Percentiles rank a stretch among this genome's conserved stretches.
phyloP scores from a whole-genome alignment of 2,329 filamentous ascomycete genomes.

The Fusarium redolens region DNA sequence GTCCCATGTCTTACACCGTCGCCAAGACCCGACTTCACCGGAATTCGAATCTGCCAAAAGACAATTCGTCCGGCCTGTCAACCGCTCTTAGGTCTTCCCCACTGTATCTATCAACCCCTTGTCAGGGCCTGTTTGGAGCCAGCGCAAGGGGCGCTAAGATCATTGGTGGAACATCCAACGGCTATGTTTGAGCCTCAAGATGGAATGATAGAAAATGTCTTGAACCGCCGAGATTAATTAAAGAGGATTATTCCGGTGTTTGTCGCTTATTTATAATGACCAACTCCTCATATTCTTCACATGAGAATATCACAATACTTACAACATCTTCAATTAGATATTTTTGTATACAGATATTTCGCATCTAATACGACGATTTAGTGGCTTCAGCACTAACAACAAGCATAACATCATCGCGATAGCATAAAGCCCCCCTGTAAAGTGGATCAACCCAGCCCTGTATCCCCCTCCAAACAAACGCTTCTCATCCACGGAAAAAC shows the following conservation, averaged over 20 bases:
- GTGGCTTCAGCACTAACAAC: background rate
- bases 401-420: constrained; percentile 6
- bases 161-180: constrained; percentile 44
- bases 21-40: constrained; percentile 44
- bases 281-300: rapidly evolving
- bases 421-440: background rate
- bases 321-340: background rate
- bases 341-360: background rate
- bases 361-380: background rate
- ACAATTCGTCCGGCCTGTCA: constrained; percentile 2
- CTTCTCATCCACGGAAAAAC: constrained; percentile 37
- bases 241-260: background rate
- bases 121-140: constrained; percentile 38
- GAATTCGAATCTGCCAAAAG: constrained; percentile 42
- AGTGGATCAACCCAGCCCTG: constrained; percentile 16
- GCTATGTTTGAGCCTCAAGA: constrained; percentile 46
- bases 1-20: constrained; percentile 16
- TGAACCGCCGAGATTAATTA: constrained; percentile 6
- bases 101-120: constrained; percentile 5
- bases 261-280: background rate
- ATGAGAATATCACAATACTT: rapidly evolving
- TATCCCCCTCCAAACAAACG: constrained; percentile 10
- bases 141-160: constrained; percentile 42
- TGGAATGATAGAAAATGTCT: constrained; percentile 9
- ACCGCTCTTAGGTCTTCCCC: background rate